These are phyloP conservation scores for Fusarium oxysporum DNA, from an alignment of 2,329 filamentous ascomycete species.

Conservation along the genomic window DNA sequence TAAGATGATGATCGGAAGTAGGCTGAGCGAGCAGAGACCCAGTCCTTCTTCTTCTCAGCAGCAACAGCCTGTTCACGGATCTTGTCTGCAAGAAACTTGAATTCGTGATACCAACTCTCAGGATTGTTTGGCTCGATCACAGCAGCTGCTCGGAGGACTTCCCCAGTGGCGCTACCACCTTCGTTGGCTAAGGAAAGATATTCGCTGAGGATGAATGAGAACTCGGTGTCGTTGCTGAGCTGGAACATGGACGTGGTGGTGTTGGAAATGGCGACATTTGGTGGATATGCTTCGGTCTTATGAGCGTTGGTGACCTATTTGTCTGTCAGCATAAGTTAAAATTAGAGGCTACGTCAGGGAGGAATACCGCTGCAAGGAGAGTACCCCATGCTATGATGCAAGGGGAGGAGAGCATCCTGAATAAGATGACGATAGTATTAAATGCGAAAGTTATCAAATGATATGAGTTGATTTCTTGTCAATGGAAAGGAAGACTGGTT, in stretches of 20 bases:
- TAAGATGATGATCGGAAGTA: conserved; percentile 56
- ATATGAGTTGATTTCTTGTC: neutral
- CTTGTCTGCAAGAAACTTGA: conserved; percentile 6
- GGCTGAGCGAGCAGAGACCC: conserved; percentile 37
- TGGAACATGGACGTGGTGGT: conserved; percentile 22
- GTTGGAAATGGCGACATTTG: conserved; percentile 13
- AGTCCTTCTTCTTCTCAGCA: neutral
- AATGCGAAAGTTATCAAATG: neutral
- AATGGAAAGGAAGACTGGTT: neutral
- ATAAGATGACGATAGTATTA: neutral
- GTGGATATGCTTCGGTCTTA: neutral
- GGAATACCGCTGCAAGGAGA: neutral
- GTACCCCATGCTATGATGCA: neutral
- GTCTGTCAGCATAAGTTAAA: neutral
- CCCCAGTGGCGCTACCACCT: conserved; percentile 18
- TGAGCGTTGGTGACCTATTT: neutral
- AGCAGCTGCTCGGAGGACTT: conserved; percentile 24
- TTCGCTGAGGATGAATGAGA: conserved; percentile 30
- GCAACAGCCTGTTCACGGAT: neutral
- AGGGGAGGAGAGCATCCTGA: neutral
- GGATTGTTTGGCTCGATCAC: conserved; percentile 9
- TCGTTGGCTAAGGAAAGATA: conserved; percentile 29
- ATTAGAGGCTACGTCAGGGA: fast-evolving
- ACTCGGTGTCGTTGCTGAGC: conserved; percentile 26
- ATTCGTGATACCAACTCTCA: conserved; percentile 13